Conservation (phyloP, 176 grass and related monocot species). For the Coix lacrymajobi region DNA sequence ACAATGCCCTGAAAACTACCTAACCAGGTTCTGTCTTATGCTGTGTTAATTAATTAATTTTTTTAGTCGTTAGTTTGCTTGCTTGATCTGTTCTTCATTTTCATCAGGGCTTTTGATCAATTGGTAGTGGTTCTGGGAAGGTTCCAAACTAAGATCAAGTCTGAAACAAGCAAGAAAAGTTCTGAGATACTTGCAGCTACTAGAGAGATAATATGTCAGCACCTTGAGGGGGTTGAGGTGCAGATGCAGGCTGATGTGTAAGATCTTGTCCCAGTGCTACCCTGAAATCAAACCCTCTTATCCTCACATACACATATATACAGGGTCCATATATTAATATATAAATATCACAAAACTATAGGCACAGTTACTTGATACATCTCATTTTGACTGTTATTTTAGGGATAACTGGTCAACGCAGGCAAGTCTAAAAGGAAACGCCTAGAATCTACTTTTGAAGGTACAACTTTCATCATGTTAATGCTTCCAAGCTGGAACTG, state of each 20-base stretch:
- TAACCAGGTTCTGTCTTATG: slow-evolving; percentile 32
- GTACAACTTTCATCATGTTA: slow-evolving; percentile 34
- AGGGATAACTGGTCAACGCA: slow-evolving; percentile 59
- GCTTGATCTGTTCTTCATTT: slow-evolving; percentile 20
- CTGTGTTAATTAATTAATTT: slow-evolving; percentile 12
- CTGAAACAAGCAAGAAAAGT: slow-evolving; percentile 58
- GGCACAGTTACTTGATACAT: too few species aligned
- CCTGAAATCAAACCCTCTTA: slow-evolving; percentile 13
- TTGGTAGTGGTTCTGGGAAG: slow-evolving; percentile 58
- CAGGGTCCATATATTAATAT: background rate
- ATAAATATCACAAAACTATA: slow-evolving; percentile 17
- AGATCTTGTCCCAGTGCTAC: slow-evolving; percentile 34
- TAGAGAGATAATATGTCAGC: slow-evolving; percentile 57
- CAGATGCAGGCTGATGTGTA: slow-evolving; percentile 86
- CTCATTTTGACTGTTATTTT: slow-evolving; percentile 31
- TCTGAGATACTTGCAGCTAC: slow-evolving; percentile 69
- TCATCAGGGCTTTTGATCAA: slow-evolving; percentile 68
- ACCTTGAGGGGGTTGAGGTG: slow-evolving; percentile 60
- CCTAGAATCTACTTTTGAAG: slow-evolving; percentile 88
- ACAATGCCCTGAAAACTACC: slow-evolving; percentile 56
- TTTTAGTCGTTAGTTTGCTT: background rate
- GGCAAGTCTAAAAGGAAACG: slow-evolving; percentile 79
- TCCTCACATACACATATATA: background rate
- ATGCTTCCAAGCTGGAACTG: background rate
- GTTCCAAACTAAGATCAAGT: slow-evolving; percentile 79